Evolutionary conservation across 2,329 filamentous ascomycete genomes (phyloP).

Genomic region (Beauveria medogensis): DNA sequence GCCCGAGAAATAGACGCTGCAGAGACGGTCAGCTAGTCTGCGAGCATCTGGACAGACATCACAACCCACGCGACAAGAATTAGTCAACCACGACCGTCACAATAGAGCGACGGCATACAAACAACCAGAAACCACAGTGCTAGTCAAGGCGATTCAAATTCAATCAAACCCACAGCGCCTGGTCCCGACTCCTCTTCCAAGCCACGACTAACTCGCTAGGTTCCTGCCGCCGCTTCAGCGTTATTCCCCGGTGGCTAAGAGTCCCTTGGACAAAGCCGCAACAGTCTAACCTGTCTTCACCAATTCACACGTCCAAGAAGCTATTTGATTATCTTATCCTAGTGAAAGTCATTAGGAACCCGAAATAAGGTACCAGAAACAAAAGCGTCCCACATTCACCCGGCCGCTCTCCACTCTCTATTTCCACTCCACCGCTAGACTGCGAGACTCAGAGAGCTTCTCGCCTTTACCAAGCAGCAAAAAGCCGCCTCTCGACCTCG

Average conservation of each 20-base stretch:
- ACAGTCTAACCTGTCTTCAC: not conserved
- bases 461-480: not conserved
- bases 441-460: not conserved
- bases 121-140: not conserved
- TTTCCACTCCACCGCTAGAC: conserved; percentile 11
- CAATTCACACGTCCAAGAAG: not conserved
- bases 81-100: not conserved
- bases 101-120: not conserved
- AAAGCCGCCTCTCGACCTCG: not conserved
- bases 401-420: conserved; percentile 3
- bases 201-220: conserved; percentile 6
- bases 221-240: conserved; percentile 3
- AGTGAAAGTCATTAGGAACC: not conserved
- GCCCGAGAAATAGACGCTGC: not conserved
- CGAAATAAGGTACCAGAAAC: not conserved
- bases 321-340: not conserved
- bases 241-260: conserved; percentile 6
- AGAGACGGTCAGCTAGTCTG: not conserved
- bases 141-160: not conserved
- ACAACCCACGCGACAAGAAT: not conserved
- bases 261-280: not conserved
- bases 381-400: conserved; percentile 10
- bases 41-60: not conserved
- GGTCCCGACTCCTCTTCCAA: conserved; percentile 1
- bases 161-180: conserved; percentile 5